Evolutionary conservation across 805 yeast genomes (phyloP), one percentile per base, ranked within the genome.

Genomic region (Teunomyces aglyptinius): DNA sequence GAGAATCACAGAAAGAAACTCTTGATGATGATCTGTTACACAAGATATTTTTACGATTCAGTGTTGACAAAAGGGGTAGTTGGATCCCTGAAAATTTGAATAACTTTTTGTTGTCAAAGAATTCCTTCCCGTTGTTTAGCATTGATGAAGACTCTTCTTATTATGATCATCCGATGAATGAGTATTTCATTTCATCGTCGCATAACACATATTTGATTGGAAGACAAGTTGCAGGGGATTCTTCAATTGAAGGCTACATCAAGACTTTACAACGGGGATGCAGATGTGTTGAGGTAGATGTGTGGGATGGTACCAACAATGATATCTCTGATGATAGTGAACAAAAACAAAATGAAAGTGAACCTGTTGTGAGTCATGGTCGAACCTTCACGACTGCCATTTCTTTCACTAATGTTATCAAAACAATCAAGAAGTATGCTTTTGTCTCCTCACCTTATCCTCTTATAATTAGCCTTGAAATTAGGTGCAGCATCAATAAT

Each of bases 151-250:
- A 45, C 35, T 19, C 35, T 15, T 27, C 34, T 10, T 71, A 70
- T 48, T 69, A 55, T 43, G 47, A 54, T 16, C 57, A 60, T 35
- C 98, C 99, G 0, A 59, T 94, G 31, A 88, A 82, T 59, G 92
- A 91, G 56, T 94, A 95, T 62, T 89, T 71, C 59, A 86, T 95
- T 26, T 89, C 96, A 0, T 89, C 97, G 0, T 90, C 97, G 0
- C 99, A 94, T 63, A 94, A 94, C 61, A 94, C 99, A 0, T 94
- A 94, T 58, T 70, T 94, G 3, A 65, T 83, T 22, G 99, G 99
- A 0, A 75, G 94, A 32, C 99, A 94, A 59, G 77, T 88, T 13
- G 96, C 84, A 2, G 96, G 94, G 16, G 83, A 80, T 3, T 85
- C 97, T 0, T 89, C 97, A 0, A 82, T 89, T 1, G 97, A 92